These are phyloP conservation scores for Hygrocybe punicea DNA, from an alignment of 768 basidiomycete genomes.

Conservation along the genomic window DNA sequence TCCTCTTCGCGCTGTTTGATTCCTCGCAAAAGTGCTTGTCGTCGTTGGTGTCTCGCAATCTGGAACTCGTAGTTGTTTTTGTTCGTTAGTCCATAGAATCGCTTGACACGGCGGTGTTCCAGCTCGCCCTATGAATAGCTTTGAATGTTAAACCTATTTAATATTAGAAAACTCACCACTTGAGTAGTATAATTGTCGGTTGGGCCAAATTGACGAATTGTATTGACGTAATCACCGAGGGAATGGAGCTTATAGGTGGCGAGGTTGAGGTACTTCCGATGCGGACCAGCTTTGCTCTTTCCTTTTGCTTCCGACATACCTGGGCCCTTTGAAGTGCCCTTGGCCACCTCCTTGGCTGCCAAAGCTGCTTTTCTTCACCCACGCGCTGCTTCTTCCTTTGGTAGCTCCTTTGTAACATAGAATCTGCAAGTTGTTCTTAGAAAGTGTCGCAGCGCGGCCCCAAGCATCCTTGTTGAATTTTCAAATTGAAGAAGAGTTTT, in stretches of 20 bases:
- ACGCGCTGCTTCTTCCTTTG: conserved; percentile 35
- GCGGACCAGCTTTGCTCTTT: background rate
- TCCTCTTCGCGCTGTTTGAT: background rate
- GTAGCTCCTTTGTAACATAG: conserved; percentile 35
- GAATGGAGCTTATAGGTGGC: conserved; percentile 39
- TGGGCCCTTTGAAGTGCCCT: background rate
- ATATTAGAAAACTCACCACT: conserved; percentile 25
- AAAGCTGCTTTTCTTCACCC: conserved; percentile 12
- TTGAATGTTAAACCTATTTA: background rate
- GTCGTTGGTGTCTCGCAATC: conserved; percentile 22
- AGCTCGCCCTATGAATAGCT: conserved; percentile 32
- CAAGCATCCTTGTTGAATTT: conserved; percentile 21
- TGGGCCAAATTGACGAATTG: conserved; percentile 32
- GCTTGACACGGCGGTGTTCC: conserved; percentile 35
- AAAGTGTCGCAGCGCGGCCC: conserved; percentile 30
- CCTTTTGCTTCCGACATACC: background rate
- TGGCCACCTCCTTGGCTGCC: conserved; percentile 4
- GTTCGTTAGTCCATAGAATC: conserved; percentile 30
- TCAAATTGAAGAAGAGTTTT: conserved; percentile 27
- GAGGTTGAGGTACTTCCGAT: conserved; percentile 27
- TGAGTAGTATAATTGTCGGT: conserved; percentile 44
- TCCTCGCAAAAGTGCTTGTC: conserved; percentile 2
- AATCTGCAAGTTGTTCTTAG: conserved; percentile 18
- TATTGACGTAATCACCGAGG: conserved; percentile 34
- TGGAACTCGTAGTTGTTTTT: conserved; percentile 21